Base-by-base conservation (phyloP, 768 basidiomycete genomes). In the Lactarius tabidus region DNA sequence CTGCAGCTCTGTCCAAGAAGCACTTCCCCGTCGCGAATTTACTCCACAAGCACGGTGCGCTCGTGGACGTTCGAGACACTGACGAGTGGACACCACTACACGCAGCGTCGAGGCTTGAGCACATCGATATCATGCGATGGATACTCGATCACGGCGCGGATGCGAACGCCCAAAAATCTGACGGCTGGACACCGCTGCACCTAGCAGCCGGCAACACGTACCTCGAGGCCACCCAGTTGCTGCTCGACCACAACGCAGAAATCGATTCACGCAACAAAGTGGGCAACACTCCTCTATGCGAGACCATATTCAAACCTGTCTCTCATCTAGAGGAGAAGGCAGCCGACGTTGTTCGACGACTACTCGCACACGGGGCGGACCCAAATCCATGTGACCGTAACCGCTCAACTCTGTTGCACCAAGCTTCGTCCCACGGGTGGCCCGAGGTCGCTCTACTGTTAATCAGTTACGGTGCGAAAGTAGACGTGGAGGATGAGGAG, bases 291-390 rank as follows among this genome's bases (percentile, higher is more conserved):
- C 23, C 26, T 12, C 6, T 51, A 10, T 51, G n/a, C 23, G 14
- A 51, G 15, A 12, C 48, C 14, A 26, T 51, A 15, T 51, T 2
- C 23, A 0, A 26, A 2, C 1, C 1, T 23, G 0, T 0, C 23
- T 0, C 3, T 26, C 26, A 9, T 26, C 4, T 1, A 12, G 23
- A 48, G 23, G n/a, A 5, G 1, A 15, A 26, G 23, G 2, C 3
- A 45, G 7, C n/a, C 18, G n/a, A 26, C 14, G 14, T 15, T 4
- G 14, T 51, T 12, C 48, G 26, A 14, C 23, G 4, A 51, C 48
- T 51, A 6, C 48, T 51, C 6, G 26, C 26, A n/a, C 48, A 51
- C 6, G 48, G 48, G 26, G 48, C 48, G 12, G 48, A 51, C 48
- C 12, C 14, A 26, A 26, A 51, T 51, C 2, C 1, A 6, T 14